Percentiles rank a stretch among this genome's conserved stretches.
Evolutionary conservation across 495 filamentous ascomycete species (phyloP).

Genomic region (Talaromyces proteolyticus): DNA sequence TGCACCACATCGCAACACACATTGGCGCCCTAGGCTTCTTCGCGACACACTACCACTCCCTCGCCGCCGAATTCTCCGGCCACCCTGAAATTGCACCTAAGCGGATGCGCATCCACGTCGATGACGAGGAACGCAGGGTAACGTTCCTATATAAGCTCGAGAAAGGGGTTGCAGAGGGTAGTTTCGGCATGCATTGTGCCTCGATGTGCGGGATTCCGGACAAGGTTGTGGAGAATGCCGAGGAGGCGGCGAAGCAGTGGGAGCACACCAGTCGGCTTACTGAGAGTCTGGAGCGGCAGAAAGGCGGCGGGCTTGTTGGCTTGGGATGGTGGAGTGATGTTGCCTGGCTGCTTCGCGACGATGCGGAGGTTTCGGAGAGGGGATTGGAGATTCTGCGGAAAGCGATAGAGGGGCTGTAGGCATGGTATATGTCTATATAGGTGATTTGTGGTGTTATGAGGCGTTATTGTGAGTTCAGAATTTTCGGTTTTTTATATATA

Average conservation of each 20-base stretch:
- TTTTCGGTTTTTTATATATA: conserved; percentile 2
- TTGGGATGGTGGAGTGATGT: conserved; percentile 91
- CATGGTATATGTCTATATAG: neutral
- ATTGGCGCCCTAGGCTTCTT: conserved; percentile 96
- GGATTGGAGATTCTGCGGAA: conserved; percentile 66
- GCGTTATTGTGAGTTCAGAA: too few relatives aligned
- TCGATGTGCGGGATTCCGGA: conserved; percentile 92
- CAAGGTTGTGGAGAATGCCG: conserved; percentile 79
- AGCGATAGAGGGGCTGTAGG: conserved; percentile 69
- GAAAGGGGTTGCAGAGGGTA: conserved; percentile 91
- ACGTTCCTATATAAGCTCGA: conserved; percentile 97
- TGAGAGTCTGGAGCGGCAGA: conserved; percentile 79
- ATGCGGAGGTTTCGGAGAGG: conserved; percentile 31
- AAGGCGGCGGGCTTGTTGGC: conserved; percentile 70
- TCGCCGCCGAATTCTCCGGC: conserved; percentile 80
- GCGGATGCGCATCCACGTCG: conserved; percentile 91
- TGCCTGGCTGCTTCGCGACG: conserved; percentile 63
- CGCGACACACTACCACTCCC: conserved; percentile 93
- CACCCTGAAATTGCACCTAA: conserved; percentile 84
- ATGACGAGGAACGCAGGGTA: conserved; percentile 73
- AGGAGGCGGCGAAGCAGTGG: conserved; percentile 88
- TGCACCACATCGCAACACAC: conserved; percentile 90
- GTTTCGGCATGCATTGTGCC: conserved; percentile 99
- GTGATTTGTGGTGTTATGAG: neutral
- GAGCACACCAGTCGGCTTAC: conserved; percentile 88